Percentiles rank a stretch among this genome's conserved stretches.
Conservation (phyloP, 352 stramenopile species). For the Globisporangium sylvaticum region DNA sequence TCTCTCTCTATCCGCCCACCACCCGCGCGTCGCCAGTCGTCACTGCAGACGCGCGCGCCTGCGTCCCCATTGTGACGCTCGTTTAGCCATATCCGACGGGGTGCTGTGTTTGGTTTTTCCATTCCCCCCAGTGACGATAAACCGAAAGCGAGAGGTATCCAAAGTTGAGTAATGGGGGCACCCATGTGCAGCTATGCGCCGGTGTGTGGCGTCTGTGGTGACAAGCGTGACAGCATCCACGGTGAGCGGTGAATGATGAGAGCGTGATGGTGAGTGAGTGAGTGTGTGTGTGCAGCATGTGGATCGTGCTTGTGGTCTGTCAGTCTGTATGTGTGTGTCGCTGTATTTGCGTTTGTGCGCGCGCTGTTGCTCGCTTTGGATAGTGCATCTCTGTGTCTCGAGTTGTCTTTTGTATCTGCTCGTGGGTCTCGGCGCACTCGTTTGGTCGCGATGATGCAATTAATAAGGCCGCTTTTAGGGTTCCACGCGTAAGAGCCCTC, state of each 20-base stretch:
- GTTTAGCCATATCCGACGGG: conserved; percentile 32
- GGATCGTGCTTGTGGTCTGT: background rate
- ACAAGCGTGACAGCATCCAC: too few species aligned
- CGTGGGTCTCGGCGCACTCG: background rate
- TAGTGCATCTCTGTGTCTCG: background rate
- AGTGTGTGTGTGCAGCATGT: too few species aligned
- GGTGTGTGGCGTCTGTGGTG: background rate
- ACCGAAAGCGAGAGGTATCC: conserved; percentile 22
- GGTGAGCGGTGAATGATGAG: too few species aligned
- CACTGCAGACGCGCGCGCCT: background rate
- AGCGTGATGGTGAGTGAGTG: too few species aligned
- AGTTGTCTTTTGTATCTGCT: background rate
- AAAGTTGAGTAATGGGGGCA: conserved; percentile 11
- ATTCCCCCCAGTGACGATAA: conserved; percentile 19
- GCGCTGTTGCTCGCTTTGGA: background rate
- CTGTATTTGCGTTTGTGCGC: background rate
- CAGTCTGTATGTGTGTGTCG: background rate
- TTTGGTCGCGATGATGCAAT: conserved; percentile 22
- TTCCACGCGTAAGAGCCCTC: background rate
- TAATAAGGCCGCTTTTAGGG: conserved; percentile 35
- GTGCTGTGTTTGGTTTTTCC: background rate
- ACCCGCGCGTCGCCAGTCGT: too few species aligned
- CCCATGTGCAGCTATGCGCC: too few species aligned
- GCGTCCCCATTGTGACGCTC: conserved; percentile 15
- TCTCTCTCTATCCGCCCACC: too few species aligned